Conservation (phyloP, 495 filamentous ascomycete genomes). For the Xylaria palmicola region DNA sequence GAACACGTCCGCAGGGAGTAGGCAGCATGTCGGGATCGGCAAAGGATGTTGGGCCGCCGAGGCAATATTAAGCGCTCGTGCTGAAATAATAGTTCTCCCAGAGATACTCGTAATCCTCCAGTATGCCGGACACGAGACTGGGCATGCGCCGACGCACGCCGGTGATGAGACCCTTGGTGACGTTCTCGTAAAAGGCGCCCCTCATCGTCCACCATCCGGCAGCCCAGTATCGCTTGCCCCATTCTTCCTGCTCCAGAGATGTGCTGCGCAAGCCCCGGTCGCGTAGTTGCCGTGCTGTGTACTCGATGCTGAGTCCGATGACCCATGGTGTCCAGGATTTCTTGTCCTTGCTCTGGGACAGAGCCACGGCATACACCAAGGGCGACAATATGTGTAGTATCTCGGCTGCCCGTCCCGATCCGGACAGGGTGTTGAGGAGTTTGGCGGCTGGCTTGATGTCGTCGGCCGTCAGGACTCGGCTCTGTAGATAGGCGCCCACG, state of each 20-base stretch:
- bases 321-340: constrained; percentile 88
- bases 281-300: constrained; percentile 78
- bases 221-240: constrained; percentile 79
- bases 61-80: constrained; percentile 38
- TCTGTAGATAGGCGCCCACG: constrained; percentile 80
- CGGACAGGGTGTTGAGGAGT: constrained; percentile 74
- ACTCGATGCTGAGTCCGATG: constrained; percentile 81
- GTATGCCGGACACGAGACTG: constrained; percentile 72
- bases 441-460: constrained; percentile 89
- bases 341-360: constrained; percentile 65
- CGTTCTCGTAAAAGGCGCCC: constrained; percentile 92
- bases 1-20: not conserved
- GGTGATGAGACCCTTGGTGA: constrained; percentile 75
- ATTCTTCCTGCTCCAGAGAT: constrained; percentile 82
- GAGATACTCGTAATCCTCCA: constrained; percentile 95
- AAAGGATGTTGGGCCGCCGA: not conserved
- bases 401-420: constrained; percentile 74
- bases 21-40: not conserved
- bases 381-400: constrained; percentile 88
- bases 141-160: constrained; percentile 74
- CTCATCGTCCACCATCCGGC: constrained; percentile 95
- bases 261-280: constrained; percentile 75
- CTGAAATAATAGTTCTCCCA: constrained; percentile 98
- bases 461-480: constrained; percentile 90
- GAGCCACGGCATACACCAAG: constrained; percentile 80